These are phyloP conservation scores for Citrus hindsii DNA, from an alignment of 345 rosid species.

Conservation along the genomic window DNA sequence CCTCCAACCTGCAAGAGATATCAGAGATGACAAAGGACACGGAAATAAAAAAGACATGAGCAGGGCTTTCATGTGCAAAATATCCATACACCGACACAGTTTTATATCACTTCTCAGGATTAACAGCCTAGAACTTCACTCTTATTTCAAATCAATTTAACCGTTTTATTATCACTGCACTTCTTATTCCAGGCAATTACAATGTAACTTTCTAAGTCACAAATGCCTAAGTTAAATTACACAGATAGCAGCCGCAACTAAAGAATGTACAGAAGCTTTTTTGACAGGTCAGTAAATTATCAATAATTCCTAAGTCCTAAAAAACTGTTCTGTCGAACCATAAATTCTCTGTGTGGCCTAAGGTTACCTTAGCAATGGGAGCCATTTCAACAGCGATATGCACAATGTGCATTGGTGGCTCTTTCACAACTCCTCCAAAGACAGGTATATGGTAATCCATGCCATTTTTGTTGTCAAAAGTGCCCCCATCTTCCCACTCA, in stretches of 20 bases:
- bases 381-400: constrained; percentile 98
- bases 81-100: neutral
- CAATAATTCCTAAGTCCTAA: neutral
- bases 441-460: constrained; percentile 89
- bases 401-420: constrained; percentile 87
- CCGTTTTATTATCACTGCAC: neutral
- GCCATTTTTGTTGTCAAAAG: constrained; percentile 69
- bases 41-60: neutral
- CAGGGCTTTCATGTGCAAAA: neutral
- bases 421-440: constrained; percentile 64
- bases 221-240: neutral
- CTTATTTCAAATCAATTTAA: neutral
- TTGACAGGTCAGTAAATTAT: neutral
- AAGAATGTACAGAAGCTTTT: neutral
- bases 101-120: neutral
- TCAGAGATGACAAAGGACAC: constrained; percentile 5
- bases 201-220: neutral
- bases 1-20: constrained; percentile 81
- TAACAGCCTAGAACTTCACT: neutral
- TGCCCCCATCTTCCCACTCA: constrained; percentile 83
- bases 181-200: neutral
- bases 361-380: constrained; percentile 83
- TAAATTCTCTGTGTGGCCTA: neutral
- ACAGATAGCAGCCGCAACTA: neutral
- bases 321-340: neutral